Conservation (phyloP, 2,329 filamentous ascomycete genomes). For the Beauveria pseudobassiana region DNA sequence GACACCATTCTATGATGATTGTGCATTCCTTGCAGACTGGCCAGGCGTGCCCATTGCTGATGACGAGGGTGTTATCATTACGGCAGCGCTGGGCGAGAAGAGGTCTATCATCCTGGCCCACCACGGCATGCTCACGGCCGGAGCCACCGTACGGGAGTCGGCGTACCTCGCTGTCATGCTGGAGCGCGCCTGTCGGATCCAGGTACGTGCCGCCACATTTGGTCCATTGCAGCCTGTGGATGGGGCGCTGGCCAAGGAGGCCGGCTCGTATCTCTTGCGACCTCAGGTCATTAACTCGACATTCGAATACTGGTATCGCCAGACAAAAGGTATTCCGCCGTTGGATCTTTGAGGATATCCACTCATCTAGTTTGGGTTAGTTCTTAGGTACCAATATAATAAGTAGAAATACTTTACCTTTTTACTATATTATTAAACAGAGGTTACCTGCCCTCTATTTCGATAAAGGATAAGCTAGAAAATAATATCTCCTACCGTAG, state of each 20-base stretch:
- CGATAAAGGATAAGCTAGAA: background rate
- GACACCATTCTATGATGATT: slow-evolving; percentile 5
- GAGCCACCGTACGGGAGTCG: slow-evolving; percentile 2
- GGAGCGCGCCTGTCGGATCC: slow-evolving; percentile 1
- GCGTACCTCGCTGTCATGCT: slow-evolving; percentile 2
- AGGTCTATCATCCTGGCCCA: slow-evolving; percentile 2
- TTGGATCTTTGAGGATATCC: background rate
- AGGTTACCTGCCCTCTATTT: background rate
- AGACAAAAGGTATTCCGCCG: background rate
- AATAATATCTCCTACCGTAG: background rate
- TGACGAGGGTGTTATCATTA: slow-evolving; percentile 8
- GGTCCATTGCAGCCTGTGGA: slow-evolving; percentile 5
- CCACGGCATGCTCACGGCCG: slow-evolving; percentile 8
- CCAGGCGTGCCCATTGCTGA: slow-evolving; percentile 9
- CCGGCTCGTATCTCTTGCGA: background rate
- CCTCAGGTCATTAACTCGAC: background rate
- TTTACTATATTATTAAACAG: background rate
- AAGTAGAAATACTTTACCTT: background rate
- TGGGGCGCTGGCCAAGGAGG: background rate
- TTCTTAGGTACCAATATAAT: background rate
- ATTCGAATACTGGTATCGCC: slow-evolving; percentile 8
- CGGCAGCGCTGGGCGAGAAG: background rate
- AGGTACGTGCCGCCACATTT: background rate
- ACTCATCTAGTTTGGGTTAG: background rate
- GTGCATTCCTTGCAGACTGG: slow-evolving; percentile 7